phyloP scores from a whole-genome alignment of 2,329 filamentous ascomycete genomes.

The Colletotrichum lentis region DNA sequence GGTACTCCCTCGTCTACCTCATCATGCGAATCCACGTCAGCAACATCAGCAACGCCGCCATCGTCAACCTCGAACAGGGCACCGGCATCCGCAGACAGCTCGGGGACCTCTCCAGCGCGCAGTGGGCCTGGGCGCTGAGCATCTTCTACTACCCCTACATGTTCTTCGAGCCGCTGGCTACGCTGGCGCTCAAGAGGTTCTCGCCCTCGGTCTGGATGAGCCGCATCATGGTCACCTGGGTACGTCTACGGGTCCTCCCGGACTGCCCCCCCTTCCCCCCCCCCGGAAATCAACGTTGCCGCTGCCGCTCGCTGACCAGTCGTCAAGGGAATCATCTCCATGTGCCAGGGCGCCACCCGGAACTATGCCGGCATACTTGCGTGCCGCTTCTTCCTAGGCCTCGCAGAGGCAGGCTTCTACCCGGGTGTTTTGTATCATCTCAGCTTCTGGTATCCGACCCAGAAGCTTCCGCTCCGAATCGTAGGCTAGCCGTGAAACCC shows the following conservation, averaged over 20 bases:
- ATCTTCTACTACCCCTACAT: conserved; percentile 44
- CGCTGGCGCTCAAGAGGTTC: conserved; percentile 41
- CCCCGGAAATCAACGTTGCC: no score
- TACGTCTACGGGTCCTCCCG: conserved; percentile 11
- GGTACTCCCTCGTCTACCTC: conserved; percentile 42
- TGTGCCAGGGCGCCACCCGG: conserved; percentile 41
- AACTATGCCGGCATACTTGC: conserved; percentile 43
- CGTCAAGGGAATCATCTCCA: conserved; percentile 38
- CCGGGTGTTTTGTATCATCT: conserved; percentile 44
- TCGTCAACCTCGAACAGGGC: conserved; percentile 43
- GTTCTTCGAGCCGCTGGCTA: conserved; percentile 42
- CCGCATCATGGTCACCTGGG: conserved; percentile 43
- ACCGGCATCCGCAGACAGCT: conserved; percentile 42
- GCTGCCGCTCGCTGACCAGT: background rate
- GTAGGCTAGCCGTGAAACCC: conserved; percentile 21
- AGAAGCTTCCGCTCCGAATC: conserved; percentile 46
- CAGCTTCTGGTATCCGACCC: conserved; percentile 47
- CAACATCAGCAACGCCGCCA: conserved; percentile 44
- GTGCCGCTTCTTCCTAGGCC: conserved; percentile 43
- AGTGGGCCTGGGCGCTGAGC: conserved; percentile 42
- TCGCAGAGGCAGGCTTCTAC: conserved; percentile 45
- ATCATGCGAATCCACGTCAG: conserved; percentile 42
- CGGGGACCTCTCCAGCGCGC: conserved; percentile 39
- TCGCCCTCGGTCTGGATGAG: conserved; percentile 42
- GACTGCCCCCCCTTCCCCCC: no score